These are phyloP conservation scores for Saccharomycopsis sp. DNA, from an alignment of 805 yeast genomes.

Conservation along the genomic window DNA sequence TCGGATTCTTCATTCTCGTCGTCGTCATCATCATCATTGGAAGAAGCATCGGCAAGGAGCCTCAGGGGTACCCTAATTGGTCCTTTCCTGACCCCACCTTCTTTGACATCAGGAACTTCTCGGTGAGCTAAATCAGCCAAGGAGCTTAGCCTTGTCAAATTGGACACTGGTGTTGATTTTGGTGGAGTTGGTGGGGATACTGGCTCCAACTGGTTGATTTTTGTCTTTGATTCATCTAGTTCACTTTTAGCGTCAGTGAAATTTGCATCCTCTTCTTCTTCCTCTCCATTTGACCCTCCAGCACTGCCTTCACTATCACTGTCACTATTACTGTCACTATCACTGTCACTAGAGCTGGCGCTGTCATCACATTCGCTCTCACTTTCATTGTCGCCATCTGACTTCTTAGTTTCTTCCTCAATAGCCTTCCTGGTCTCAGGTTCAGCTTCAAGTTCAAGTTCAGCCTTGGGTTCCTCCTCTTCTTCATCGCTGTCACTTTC, in stretches of 20 bases:
- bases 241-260: neutral
- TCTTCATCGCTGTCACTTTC: neutral
- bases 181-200: too few species aligned
- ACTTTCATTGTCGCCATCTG: neutral
- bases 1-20: neutral
- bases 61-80: too few species aligned
- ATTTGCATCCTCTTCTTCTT: too few species aligned
- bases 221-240: too few species aligned
- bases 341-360: slow-evolving; percentile 9
- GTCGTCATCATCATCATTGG: slow-evolving; percentile 6
- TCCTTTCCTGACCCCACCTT: too few species aligned
- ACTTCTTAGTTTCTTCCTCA: neutral
- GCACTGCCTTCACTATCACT: slow-evolving; percentile 7
- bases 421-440: too few species aligned
- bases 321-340: slow-evolving; percentile 10
- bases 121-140: slow-evolving; percentile 53
- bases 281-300: slow-evolving; percentile 1
- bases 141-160: slow-evolving; percentile 34
- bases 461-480: neutral
- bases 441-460: too few species aligned
- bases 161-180: slow-evolving; percentile 18
- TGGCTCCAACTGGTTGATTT: too few species aligned
- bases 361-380: slow-evolving; percentile 4
- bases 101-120: slow-evolving; percentile 64
- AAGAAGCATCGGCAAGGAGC: slow-evolving; percentile 24